phyloP scores from a whole-genome alignment of 2,329 filamentous ascomycete genomes.

The Chaetomium globosum region DNA sequence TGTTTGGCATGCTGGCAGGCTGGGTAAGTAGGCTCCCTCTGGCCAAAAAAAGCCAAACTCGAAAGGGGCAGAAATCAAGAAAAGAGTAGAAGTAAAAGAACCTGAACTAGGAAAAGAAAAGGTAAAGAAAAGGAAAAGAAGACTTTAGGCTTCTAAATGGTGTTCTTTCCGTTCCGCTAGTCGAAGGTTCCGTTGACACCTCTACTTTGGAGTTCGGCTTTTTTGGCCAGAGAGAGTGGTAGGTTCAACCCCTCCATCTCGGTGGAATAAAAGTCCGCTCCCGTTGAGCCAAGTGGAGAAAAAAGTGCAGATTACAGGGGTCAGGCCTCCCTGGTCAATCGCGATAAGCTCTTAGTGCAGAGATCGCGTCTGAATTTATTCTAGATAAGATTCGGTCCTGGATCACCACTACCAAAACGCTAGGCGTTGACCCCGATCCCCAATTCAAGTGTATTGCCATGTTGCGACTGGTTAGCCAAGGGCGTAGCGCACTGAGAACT shows the following conservation, averaged over 20 bases:
- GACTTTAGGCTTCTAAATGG: too few species aligned
- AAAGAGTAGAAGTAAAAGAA: too few species aligned
- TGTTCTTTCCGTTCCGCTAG: too few species aligned
- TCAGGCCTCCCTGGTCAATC: background rate
- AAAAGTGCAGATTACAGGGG: background rate
- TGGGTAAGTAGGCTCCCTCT: too few species aligned
- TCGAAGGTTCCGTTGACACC: too few species aligned
- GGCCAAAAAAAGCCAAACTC: too few species aligned
- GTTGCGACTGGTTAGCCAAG: slow-evolving; percentile 30
- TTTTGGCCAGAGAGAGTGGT: too few species aligned
- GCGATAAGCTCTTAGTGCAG: slow-evolving; percentile 6
- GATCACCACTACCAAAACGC: slow-evolving; percentile 6
- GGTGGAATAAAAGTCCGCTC: background rate
- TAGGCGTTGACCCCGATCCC: background rate
- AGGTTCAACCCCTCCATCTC: background rate
- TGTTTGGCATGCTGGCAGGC: too few species aligned
- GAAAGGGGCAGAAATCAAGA: too few species aligned
- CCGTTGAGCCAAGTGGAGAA: background rate
- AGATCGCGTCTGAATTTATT: slow-evolving; percentile 6
- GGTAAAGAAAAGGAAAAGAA: too few species aligned
- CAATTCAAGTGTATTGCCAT: slow-evolving; percentile 23
- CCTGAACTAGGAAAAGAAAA: too few species aligned
- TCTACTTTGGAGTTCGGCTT: too few species aligned
- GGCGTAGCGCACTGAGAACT: slow-evolving; percentile 22
- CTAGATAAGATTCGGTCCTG: background rate